These are phyloP conservation scores for Atractiella rhizophila DNA, from an alignment of 768 basidiomycete species.

Conservation along the genomic window DNA sequence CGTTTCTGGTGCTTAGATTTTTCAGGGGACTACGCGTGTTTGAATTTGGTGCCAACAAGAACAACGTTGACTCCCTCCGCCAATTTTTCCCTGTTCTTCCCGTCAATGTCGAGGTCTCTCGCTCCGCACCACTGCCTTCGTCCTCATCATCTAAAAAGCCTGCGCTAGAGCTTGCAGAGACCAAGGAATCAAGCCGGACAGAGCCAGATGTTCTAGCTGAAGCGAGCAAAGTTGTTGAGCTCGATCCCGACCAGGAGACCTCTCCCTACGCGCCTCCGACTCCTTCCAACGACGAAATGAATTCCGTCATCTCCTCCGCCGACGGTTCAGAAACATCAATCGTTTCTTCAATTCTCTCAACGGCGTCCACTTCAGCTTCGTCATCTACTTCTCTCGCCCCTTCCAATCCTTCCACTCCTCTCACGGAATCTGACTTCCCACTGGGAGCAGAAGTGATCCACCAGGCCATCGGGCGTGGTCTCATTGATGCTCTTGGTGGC, in stretches of 20 bases:
- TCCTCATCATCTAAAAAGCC: not conserved
- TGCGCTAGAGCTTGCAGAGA: not conserved
- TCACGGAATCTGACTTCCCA: too few species aligned
- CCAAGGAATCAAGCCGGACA: not conserved
- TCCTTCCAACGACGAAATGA: too few species aligned
- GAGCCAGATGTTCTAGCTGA: not conserved
- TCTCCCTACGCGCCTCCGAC: not conserved
- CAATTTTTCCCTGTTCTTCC: not conserved
- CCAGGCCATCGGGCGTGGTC: constrained; percentile 13
- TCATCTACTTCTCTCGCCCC: not conserved
- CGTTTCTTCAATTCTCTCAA: too few species aligned
- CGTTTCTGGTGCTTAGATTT: too few species aligned
- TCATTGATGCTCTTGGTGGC: constrained; percentile 15
- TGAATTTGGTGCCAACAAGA: constrained; percentile 7
- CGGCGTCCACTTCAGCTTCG: not conserved
- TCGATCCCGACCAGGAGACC: not conserved
- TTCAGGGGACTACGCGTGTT: constrained; percentile 12
- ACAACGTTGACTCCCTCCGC: not conserved
- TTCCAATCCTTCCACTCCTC: too few species aligned
- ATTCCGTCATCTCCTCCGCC: too few species aligned
- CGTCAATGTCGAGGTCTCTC: not conserved
- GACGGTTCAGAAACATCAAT: too few species aligned
- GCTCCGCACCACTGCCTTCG: not conserved
- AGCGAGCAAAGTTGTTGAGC: not conserved
- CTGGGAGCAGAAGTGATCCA: too few species aligned